Base-by-base conservation (phyloP, 1,139 yeast genomes). In the Yamadazyma mexicana region DNA sequence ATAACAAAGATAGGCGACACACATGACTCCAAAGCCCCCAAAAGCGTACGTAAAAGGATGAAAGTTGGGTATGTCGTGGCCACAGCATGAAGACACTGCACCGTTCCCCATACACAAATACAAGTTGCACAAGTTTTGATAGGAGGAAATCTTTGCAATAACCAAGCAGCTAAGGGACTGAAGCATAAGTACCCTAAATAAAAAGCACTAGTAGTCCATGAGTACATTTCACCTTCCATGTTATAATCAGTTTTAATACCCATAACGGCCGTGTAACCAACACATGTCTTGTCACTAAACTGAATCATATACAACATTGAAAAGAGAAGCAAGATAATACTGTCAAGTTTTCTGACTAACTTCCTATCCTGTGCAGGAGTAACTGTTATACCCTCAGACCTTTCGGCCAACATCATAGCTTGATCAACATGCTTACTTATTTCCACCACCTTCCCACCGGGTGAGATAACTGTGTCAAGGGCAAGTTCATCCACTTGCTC, bases 211-310 rank as follows among this genome's bases (percentile, higher is more conserved):
- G 80, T 81, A n/a, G 69, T 67, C 81, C 82, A 79, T 4, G 78
- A 63, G 51, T 78, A 79, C 58, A 63, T 65, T 35, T 65, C 56
- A 24, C 81, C 79, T 12, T 47, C 51, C 29, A 26, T 11, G 16
- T 26, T n/a, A 5, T 11, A 11, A 41, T 70, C 77, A 2, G 51
- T 53, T 45, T 73, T 58, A 28, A 81, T 63, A 1, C 86, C 87
- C 65, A 81, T 66, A 37, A 83, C 70, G 1, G 87, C 72, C 4
- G 87, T 86, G 42, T 73, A 75, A 16, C 81, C 64, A 25, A 70
- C 76, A 8, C 84, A 62, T n/a, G 70, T 59, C 52, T 83, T 83
- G 56, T 83, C 89, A 80, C 81, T 77, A 43, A 74, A 79, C 57
- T 82, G 88, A 29, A 73, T 61, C n/a, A 79, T 70, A 54, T 79